Conservation (phyloP, 2,329 filamentous ascomycete species). For the Scleromitrula shiraiana region DNA sequence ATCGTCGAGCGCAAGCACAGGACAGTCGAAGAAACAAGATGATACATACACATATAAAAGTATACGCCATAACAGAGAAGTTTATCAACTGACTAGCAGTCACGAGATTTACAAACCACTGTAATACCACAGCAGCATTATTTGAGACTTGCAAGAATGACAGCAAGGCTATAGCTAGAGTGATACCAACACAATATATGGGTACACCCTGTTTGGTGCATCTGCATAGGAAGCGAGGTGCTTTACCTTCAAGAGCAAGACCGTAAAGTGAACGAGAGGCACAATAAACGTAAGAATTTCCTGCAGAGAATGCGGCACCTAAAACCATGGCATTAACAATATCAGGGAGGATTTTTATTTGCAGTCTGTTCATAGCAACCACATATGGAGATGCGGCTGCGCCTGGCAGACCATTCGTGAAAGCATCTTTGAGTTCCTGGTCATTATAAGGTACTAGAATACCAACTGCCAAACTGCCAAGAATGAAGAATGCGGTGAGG, state of each 20-base stretch:
- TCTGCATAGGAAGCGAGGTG: constrained; percentile 41
- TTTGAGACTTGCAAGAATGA: constrained; percentile 54
- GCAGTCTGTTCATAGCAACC: constrained; percentile 40
- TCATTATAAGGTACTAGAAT: constrained; percentile 50
- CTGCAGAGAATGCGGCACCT: constrained; percentile 46
- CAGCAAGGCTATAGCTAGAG: constrained; percentile 49
- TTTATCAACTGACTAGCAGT: constrained; percentile 46
- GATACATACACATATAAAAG: constrained; percentile 37
- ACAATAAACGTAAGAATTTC: constrained; percentile 34
- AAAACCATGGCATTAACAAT: constrained; percentile 50
- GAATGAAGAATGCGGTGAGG: constrained; percentile 53
- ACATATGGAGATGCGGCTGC: constrained; percentile 45
- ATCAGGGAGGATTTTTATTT: constrained; percentile 40
- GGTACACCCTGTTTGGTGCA: constrained; percentile 45
- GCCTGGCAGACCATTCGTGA: constrained; percentile 35
- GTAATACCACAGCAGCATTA: constrained; percentile 47
- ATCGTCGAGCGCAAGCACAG: background rate
- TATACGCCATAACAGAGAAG: constrained; percentile 45
- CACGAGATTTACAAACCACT: constrained; percentile 53
- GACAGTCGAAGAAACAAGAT: background rate
- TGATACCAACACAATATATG: constrained; percentile 49
- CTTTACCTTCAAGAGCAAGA: constrained; percentile 44
- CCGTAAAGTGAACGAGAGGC: constrained; percentile 45
- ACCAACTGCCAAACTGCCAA: constrained; percentile 50
- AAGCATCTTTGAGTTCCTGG: constrained; percentile 30